These are phyloP conservation scores for Aspergillus sclerotioniger DNA, from an alignment of 495 filamentous ascomycete species.

Conservation along the genomic window DNA sequence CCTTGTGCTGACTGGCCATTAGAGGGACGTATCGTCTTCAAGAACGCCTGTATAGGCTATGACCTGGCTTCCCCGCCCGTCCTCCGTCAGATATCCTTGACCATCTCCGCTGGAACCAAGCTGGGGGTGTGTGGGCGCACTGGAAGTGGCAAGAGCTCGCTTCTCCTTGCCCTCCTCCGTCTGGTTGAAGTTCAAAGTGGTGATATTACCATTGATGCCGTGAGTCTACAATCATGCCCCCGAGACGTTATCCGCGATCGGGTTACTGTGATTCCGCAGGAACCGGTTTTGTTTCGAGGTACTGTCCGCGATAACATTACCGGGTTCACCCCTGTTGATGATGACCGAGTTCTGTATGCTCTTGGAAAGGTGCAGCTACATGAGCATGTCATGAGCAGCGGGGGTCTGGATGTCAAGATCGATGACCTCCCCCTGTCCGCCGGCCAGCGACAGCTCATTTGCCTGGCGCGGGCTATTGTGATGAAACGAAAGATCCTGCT, in stretches of 20 bases:
- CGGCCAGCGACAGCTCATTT: conserved; percentile 14
- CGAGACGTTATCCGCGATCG: conserved; percentile 29
- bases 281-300: conserved; percentile 51
- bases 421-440: conserved; percentile 19
- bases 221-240: conserved; percentile 36
- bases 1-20: background rate
- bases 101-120: background rate
- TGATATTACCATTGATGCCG: conserved; percentile 38
- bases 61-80: background rate
- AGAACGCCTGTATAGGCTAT: background rate
- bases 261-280: conserved; percentile 48
- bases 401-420: conserved; percentile 40
- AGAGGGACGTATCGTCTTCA: background rate
- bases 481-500: conserved; percentile 8
- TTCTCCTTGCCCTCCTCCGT: conserved; percentile 41
- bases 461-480: conserved; percentile 13
- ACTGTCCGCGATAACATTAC: conserved; percentile 48
- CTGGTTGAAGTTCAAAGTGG: conserved; percentile 38
- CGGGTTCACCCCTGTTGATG: conserved; percentile 25
- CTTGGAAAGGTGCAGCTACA: conserved; percentile 42
- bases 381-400: conserved; percentile 33
- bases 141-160: conserved; percentile 41
- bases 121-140: background rate
- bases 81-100: background rate
- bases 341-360: conserved; percentile 32